Evolutionary conservation across 805 yeast genomes (phyloP).

Genomic region (Sugiyamaella lignohabitans): DNA sequence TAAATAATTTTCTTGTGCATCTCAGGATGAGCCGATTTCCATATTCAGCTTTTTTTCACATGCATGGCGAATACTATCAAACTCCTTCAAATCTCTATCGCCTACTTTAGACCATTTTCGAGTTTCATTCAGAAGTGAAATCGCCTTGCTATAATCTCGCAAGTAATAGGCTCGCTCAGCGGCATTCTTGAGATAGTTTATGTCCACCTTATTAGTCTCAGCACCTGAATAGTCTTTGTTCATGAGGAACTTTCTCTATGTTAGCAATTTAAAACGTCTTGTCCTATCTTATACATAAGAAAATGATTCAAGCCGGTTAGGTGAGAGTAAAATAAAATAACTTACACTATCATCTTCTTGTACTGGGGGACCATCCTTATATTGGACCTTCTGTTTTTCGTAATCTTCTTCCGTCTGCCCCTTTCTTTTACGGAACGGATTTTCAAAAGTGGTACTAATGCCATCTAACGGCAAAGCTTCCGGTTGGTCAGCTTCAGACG

Average conservation of each 20-base stretch:
- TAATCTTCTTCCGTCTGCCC: conserved; percentile 66
- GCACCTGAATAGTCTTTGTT: conserved; percentile 9
- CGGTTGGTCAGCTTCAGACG: too few relatives aligned
- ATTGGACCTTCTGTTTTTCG: conserved; percentile 45
- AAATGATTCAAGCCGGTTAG: neutral
- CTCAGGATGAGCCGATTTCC: too few relatives aligned
- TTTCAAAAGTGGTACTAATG: neutral
- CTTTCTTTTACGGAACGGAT: conserved; percentile 40
- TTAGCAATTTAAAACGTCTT: too few relatives aligned
- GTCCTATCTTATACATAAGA: conserved; percentile 9
- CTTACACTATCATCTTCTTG: conserved; percentile 16
- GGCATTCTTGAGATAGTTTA: conserved; percentile 50
- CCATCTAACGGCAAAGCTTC: too few relatives aligned
- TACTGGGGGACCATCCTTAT: conserved; percentile 50
- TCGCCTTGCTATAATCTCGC: conserved; percentile 47
- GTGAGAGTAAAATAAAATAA: neutral
- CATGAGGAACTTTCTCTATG: conserved; percentile 15
- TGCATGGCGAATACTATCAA: conserved; percentile 39
- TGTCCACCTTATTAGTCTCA: conserved; percentile 40
- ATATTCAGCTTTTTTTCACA: conserved; percentile 32
- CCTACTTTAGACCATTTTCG: conserved; percentile 36
- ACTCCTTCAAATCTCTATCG: conserved; percentile 46
- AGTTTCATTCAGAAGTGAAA: conserved; percentile 37
- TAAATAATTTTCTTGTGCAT: too few relatives aligned
- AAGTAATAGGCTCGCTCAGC: conserved; percentile 58